A percentile compares a stretch with the other conserved stretches of the same genome.
phyloP scores from a whole-genome alignment of 2,329 filamentous ascomycete species.

The Bretziella fagacearum region DNA sequence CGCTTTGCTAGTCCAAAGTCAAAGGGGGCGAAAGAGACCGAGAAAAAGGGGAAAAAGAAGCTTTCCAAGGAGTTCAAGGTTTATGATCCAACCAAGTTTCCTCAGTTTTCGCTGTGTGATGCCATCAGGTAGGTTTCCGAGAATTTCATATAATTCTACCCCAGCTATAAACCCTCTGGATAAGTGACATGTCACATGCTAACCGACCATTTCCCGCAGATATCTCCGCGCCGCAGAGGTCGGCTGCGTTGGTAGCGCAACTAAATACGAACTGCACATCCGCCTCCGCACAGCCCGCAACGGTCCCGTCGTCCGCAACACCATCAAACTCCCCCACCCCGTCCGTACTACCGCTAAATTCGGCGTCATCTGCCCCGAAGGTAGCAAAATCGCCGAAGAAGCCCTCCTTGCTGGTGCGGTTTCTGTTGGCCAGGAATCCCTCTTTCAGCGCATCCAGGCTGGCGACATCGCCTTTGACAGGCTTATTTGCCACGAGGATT shows the following conservation, averaged over 20 bases:
- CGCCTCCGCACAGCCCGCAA: constrained; percentile 71
- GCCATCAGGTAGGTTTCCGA: constrained; percentile 57
- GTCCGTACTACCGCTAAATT: constrained; percentile 80
- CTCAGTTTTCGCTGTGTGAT: constrained; percentile 68
- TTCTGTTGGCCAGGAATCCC: constrained; percentile 66
- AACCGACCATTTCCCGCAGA: constrained; percentile 5
- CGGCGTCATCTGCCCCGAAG: constrained; percentile 78
- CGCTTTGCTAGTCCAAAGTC: constrained; percentile 15
- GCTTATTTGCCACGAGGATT: constrained; percentile 69
- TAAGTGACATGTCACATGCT: too few species aligned
- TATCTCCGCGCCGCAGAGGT: constrained; percentile 76
- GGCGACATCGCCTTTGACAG: constrained; percentile 77
- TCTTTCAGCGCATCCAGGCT: constrained; percentile 60
- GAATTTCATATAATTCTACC: background rate
- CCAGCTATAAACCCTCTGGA: too few species aligned
- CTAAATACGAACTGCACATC: constrained; percentile 81
- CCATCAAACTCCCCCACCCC: constrained; percentile 72
- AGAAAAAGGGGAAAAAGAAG: constrained; percentile 39
- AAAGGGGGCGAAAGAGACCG: constrained; percentile 11
- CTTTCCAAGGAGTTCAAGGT: constrained; percentile 48
- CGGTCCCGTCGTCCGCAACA: constrained; percentile 72
- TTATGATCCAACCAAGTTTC: constrained; percentile 46
- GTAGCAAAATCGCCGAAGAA: constrained; percentile 53
- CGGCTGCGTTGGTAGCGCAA: constrained; percentile 50
- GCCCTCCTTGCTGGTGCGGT: constrained; percentile 65